A percentile compares a stretch with the other conserved stretches of the same genome.
phyloP scores from a whole-genome alignment of 2,329 filamentous ascomycete species.

The Fusarium goolgardi region DNA sequence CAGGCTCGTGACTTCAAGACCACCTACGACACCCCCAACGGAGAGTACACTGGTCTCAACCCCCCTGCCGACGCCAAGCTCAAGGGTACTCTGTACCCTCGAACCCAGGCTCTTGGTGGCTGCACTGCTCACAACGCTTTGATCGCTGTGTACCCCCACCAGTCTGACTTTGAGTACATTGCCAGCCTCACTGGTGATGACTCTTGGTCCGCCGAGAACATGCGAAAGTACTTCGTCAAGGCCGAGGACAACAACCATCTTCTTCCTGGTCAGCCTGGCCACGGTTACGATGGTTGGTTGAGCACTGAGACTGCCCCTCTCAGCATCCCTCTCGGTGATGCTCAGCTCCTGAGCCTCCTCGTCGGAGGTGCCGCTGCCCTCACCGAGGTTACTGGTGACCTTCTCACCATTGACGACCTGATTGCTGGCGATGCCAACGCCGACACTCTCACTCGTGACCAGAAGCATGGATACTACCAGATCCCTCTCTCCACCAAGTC shows the following conservation, averaged over 20 bases:
- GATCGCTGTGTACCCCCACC: constrained; percentile 68
- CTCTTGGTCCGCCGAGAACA: constrained; percentile 68
- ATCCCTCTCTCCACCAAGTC: constrained; percentile 66
- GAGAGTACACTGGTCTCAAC: constrained; percentile 60
- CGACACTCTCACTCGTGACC: constrained; percentile 36
- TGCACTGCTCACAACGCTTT: constrained; percentile 71
- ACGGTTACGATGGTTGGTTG: constrained; percentile 43
- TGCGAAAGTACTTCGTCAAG: constrained; percentile 68
- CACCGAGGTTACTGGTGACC: constrained; percentile 13
- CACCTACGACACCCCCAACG: constrained; percentile 64
- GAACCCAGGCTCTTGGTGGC: constrained; percentile 60
- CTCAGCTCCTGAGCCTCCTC: constrained; percentile 34
- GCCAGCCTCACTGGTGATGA: constrained; percentile 68
- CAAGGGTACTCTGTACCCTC: constrained; percentile 60
- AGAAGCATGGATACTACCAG: constrained; percentile 60
- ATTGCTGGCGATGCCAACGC: constrained; percentile 37
- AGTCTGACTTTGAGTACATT: constrained; percentile 70
- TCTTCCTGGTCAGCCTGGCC: constrained; percentile 20
- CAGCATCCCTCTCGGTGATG: constrained; percentile 32
- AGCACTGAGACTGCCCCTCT: constrained; percentile 36
- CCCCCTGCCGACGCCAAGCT: constrained; percentile 56
- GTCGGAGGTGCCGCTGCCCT: constrained; percentile 29
- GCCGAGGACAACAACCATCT: constrained; percentile 67
- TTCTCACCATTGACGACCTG: constrained; percentile 34
- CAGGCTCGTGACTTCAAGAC: constrained; percentile 69